Percentiles rank a stretch among this genome's conserved stretches.
Evolutionary conservation across 192 early-diverging fungal species (phyloP).

Genomic region (Funneliformis geosporum): DNA sequence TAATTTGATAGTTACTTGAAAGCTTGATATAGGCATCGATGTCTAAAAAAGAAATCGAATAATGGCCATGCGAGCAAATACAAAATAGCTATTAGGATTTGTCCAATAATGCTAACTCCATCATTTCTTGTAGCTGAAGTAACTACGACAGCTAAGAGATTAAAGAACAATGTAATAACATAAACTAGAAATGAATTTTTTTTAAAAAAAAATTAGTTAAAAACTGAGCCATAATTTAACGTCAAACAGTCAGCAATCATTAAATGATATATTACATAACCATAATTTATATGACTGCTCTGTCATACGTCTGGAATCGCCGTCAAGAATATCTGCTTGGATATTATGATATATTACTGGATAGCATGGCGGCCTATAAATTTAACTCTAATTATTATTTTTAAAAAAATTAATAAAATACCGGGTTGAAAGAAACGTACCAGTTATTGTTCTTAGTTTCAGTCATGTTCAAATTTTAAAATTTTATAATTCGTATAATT

Average conservation of each 20-base stretch:
- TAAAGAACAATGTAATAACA: background rate
- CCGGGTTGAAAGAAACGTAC: no score
- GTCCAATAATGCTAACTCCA: background rate
- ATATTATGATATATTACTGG: constrained; percentile 13
- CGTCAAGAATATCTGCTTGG: background rate
- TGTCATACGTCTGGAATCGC: background rate
- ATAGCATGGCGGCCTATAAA: background rate
- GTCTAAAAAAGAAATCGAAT: constrained; percentile 13
- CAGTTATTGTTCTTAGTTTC: no score
- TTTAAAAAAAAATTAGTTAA: no score
- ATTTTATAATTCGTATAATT: no score
- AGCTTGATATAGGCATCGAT: background rate
- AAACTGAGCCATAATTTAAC: no score
- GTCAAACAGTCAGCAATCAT: no score
- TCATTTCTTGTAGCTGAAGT: background rate
- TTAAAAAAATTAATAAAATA: no score
- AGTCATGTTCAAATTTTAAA: no score
- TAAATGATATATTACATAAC: background rate
- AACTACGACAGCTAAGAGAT: background rate
- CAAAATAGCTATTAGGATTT: background rate
- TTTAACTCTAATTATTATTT: no score
- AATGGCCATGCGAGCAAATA: background rate
- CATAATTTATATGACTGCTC: background rate
- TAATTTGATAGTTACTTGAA: constrained; percentile 3
- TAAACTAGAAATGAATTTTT: constrained; percentile 4